Base-by-base conservation (phyloP, 345 rosid genomes). In the Balakata baccata region DNA sequence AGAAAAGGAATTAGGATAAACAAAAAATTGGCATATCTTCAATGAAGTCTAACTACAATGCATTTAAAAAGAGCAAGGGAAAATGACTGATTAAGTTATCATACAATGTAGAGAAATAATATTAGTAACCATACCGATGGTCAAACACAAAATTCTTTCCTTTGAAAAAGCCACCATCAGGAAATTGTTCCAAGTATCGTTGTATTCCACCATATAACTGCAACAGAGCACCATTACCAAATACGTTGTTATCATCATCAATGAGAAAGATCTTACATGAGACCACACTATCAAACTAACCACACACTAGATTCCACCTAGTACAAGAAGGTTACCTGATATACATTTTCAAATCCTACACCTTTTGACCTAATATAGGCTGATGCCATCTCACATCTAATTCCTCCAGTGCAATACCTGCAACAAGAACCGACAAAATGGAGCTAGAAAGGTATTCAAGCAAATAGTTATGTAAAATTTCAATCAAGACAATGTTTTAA, bases 341-440 rank as follows among this genome's bases (percentile, higher is more conserved):
- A 90, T 2, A 90, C 91, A 65, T 91, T 89, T 76, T 92, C 96
- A 87, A 95, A 91, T 52, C 97, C 94, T 34, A 78, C 71, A 73
- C 98, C 99, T 86, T 94, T 95, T 51, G 92, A 89, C 84, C 86
- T 86, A 57, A 92, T 86, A 82, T 92, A 95, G 18, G 99, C 97
- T 18, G 96, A 95, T 34, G 98, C 98, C 94, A 92, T 90, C 89
- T 94, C 98, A 86, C 98, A 94, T 77, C 98, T 85, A 77, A 94
- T 94, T 68, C 98, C 98, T 58, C 97, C 98, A 20, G 98, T 92
- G 84, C 99, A 95, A 82, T 92, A 95, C 99, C 99, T 92, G 69
- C 34, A 82, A 67, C 39, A 62, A 38, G 62, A 38, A 34, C 71
- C 23, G 72, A 22, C 23, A 65, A 7, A 60, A 13, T 17, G 56